A percentile compares a stretch with the other conserved stretches of the same genome.
Conservation (phyloP, 1,284 basidiomycete species). For the Trichosporon inkin region DNA sequence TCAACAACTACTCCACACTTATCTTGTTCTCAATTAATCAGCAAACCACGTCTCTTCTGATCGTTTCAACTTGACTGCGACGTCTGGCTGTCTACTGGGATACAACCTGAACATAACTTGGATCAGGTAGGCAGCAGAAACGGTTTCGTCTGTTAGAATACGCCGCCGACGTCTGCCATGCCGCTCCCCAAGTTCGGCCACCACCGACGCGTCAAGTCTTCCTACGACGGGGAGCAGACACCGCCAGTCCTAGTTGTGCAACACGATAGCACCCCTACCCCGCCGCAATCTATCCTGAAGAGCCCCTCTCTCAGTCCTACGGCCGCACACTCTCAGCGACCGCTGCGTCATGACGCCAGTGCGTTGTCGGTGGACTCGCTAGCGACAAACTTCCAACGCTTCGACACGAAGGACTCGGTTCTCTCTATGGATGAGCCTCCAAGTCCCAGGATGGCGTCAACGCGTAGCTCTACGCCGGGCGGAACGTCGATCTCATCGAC, state of each 20-base stretch:
- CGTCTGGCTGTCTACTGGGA: no score
- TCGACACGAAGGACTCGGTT: background rate
- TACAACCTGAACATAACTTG: no score
- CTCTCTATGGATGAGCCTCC: background rate
- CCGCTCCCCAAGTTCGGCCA: constrained; percentile 1
- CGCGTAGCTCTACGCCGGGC: constrained; percentile 15
- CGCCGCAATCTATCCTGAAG: constrained; percentile 1
- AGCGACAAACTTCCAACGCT: background rate
- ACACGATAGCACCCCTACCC: background rate
- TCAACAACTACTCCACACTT: constrained; percentile 2
- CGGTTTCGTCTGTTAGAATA: no score
- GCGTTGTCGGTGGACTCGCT: background rate
- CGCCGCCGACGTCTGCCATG: background rate
- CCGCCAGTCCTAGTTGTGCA: background rate
- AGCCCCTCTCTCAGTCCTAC: constrained; percentile 1
- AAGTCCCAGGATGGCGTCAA: background rate
- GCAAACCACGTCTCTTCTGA: no score
- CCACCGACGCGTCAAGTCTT: constrained; percentile 4
- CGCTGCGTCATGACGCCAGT: background rate
- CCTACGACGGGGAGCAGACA: background rate
- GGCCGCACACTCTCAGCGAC: background rate
- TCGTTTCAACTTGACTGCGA: no score
- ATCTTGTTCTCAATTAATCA: background rate
- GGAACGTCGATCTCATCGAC: constrained; percentile 36
- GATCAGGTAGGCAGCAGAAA: no score